Base-by-base conservation (phyloP, 345 rosid genomes). In the Syzygium jambos region DNA sequence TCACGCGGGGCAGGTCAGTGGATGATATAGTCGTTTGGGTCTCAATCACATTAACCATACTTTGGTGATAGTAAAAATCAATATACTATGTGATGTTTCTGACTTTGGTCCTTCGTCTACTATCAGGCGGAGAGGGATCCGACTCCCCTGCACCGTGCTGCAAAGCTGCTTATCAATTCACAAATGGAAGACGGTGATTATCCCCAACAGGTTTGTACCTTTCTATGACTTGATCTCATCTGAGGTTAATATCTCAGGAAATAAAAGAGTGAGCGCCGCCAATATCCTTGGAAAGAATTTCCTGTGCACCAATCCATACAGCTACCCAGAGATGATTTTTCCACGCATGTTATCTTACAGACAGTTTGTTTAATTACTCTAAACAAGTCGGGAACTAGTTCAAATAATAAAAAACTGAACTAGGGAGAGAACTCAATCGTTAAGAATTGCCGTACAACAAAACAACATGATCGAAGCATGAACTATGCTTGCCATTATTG, bases 151-250 rank as follows among this genome's bases (percentile, higher is more conserved):
- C 95, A 94, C 84, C 91, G 89, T 5, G 98, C 93, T 27, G 97
- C 93, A 27, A 96, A 92, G 87, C 86, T 95, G 54, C 85, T 96
- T 87, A 95, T 96, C 89, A 95, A 92, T 90, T 95, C 96, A 27
- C 98, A 95, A 55, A 38, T 91, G 53, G 94, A 90, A 55, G 89
- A 91, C 78, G 98, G 98, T 6, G 95, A 92, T 86, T 96, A 94
- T 78, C 98, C 99, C 4, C 94, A 93, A 63, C 90, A 93, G 95
- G 95, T 93, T 86, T n/a, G 21, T 21, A 65, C 49, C 49, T 73
- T 73, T 43, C 49, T 19, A 73, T 34, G 21, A 73, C 49, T 73
- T 38, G 82, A 73, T 73, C 25, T 38, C 49, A 38, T 19, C 4
- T 1, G 21, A 12, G 41, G 46, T 73, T 73, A 41, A 38, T 9